phyloP scores from a whole-genome alignment of 305 asterid genomes.

The Stenogyne calaminthoides region DNA sequence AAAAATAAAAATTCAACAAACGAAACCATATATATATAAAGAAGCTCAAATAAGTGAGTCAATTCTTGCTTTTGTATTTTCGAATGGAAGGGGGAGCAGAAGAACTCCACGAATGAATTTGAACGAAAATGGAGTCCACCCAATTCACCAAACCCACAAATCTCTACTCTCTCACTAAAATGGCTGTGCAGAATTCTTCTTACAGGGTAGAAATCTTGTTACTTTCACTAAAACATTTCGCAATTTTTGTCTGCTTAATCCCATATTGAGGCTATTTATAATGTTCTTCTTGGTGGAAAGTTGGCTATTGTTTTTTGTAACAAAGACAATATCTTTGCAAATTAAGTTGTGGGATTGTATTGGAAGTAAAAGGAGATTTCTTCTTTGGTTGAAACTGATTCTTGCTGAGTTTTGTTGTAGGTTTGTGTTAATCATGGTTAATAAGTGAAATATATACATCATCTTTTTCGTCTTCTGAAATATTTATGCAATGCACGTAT shows the following conservation, averaged over 20 bases:
- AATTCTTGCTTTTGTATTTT: neutral
- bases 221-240: neutral
- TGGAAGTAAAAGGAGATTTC: neutral
- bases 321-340: neutral
- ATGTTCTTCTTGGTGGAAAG: conserved; percentile 11
- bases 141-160: conserved; percentile 38
- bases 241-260: neutral
- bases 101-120: conserved; percentile 27
- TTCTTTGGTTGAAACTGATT: neutral
- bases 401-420: conserved; percentile 2
- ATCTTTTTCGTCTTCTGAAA: neutral
- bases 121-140: conserved; percentile 41
- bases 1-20: neutral
- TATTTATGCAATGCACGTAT: neutral
- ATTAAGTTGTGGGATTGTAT: conserved; percentile 19
- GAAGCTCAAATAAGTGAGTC: conserved; percentile 13
- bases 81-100: conserved; percentile 25
- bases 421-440: neutral
- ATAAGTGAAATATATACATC: conserved; percentile 4
- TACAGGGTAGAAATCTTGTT: conserved; percentile 43
- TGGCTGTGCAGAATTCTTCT: conserved; percentile 67
- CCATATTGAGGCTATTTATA: neutral
- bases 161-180: conserved; percentile 42
- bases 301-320: neutral
- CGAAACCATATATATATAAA: conserved; percentile 3